These are phyloP conservation scores for Pistacia integerrima DNA, from an alignment of 345 rosid species.

Conservation along the genomic window DNA sequence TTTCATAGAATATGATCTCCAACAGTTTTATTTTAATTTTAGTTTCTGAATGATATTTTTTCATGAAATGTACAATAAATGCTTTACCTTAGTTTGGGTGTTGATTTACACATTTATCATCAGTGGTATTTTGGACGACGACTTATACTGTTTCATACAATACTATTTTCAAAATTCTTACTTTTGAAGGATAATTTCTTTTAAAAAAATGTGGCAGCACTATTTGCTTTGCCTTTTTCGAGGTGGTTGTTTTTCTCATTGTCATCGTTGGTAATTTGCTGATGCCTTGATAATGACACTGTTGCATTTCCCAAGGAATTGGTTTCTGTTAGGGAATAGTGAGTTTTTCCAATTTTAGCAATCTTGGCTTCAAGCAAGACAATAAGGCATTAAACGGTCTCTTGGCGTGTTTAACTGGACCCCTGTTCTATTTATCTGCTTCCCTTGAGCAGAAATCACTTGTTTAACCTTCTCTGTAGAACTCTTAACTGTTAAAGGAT, in stretches of 20 bases:
- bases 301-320: background rate
- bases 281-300: background rate
- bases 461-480: conserved; percentile 7
- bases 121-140: background rate
- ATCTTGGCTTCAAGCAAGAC: background rate
- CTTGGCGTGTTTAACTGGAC: background rate
- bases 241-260: too few relatives aligned
- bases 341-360: background rate
- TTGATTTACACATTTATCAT: background rate
- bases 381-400: background rate
- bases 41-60: background rate
- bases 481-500: background rate
- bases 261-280: background rate
- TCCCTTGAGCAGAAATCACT: background rate
- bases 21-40: background rate
- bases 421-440: background rate
- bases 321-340: background rate
- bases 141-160: background rate
- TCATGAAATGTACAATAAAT: background rate
- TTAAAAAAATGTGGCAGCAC: background rate
- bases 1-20: background rate
- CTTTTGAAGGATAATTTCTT: background rate
- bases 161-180: background rate
- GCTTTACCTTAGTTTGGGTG: background rate
- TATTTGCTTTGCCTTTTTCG: background rate